Evolutionary conservation across 306 rosid species (phyloP).

Genomic region (Aeschynomene evenia): DNA sequence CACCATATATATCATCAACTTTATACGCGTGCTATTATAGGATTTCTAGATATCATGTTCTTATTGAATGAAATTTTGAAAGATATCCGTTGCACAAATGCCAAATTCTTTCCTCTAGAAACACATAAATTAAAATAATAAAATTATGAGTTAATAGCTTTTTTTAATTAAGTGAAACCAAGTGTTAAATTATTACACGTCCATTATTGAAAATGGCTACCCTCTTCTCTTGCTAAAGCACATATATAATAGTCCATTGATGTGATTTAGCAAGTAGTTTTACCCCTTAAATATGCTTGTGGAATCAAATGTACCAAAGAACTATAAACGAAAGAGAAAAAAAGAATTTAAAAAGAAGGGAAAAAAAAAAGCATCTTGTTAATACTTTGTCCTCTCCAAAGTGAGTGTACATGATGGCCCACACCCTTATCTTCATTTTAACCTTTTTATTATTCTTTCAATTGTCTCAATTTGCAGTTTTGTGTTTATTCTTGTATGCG

Average conservation of each 20-base stretch:
- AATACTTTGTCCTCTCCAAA: slow-evolving; percentile 56
- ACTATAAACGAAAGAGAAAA: slow-evolving; percentile 9
- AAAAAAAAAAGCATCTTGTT: slow-evolving; percentile 34
- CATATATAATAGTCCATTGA: slow-evolving; percentile 7
- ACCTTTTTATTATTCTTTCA: slow-evolving; percentile 34
- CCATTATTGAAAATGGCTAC: slow-evolving; percentile 11
- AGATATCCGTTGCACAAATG: slow-evolving; percentile 22
- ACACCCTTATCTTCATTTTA: slow-evolving; percentile 40
- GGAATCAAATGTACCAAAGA: slow-evolving; percentile 51
- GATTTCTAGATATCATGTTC: slow-evolving; percentile 28
- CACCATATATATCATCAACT: slow-evolving; percentile 43
- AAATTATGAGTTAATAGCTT: background rate
- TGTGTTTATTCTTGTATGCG: slow-evolving; percentile 42
- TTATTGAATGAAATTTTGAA: slow-evolving; percentile 30
- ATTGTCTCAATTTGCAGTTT: slow-evolving; percentile 39
- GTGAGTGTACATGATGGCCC: slow-evolving; percentile 46
- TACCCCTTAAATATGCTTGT: slow-evolving; percentile 26
- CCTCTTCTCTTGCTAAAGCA: background rate
- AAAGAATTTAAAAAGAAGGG: slow-evolving; percentile 3
- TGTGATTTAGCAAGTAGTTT: slow-evolving; percentile 35
- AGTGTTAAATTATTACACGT: background rate
- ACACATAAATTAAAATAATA: slow-evolving; percentile 15
- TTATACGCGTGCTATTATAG: slow-evolving; percentile 65
- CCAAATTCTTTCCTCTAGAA: slow-evolving; percentile 42
- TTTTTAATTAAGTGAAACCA: background rate